Evolutionary conservation across 768 basidiomycete species (phyloP).

Genomic region (Suillus subaureus): DNA sequence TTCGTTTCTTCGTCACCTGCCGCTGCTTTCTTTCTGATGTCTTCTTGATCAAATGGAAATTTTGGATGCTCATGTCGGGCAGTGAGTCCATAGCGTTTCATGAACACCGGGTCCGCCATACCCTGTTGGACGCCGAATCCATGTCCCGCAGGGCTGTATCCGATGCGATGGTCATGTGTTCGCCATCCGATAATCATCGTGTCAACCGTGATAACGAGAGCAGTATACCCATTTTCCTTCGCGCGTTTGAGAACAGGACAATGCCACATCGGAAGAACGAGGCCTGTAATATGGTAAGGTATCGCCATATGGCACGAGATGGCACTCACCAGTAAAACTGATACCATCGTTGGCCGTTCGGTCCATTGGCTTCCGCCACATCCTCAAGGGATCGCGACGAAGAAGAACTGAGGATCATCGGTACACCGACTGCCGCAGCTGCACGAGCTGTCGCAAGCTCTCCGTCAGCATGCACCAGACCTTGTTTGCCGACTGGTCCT

Average conservation of each 20-base stretch:
- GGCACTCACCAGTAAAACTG: constrained; percentile 47
- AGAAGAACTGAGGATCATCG: constrained; percentile 31
- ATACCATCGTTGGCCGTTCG: constrained; percentile 45
- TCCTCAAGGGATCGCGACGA: constrained; percentile 52
- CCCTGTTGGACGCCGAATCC: constrained; percentile 44
- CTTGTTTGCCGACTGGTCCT: constrained; percentile 60
- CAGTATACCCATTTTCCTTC: constrained; percentile 42
- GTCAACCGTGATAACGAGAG: constrained; percentile 50
- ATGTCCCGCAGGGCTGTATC: constrained; percentile 40
- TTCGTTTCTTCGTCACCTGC: constrained; percentile 35
- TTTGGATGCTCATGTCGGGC: constrained; percentile 29
- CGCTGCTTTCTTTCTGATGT: constrained; percentile 25
- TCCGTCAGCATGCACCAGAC: constrained; percentile 44
- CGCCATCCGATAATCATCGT: constrained; percentile 47
- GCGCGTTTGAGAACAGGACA: constrained; percentile 46
- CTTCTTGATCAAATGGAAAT: constrained; percentile 39
- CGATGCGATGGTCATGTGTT: constrained; percentile 41
- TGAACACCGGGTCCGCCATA: constrained; percentile 50
- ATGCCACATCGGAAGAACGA: constrained; percentile 36
- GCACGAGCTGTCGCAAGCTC: constrained; percentile 49
- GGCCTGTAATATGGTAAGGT: constrained; percentile 33
- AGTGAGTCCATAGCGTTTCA: constrained; percentile 35
- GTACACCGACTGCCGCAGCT: constrained; percentile 47
- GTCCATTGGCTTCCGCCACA: constrained; percentile 48
- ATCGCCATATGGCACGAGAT: background rate